These are phyloP conservation scores for Phalaenopsis hybrid DNA, from an alignment of 116 monocot genomes.

Conservation along the genomic window DNA sequence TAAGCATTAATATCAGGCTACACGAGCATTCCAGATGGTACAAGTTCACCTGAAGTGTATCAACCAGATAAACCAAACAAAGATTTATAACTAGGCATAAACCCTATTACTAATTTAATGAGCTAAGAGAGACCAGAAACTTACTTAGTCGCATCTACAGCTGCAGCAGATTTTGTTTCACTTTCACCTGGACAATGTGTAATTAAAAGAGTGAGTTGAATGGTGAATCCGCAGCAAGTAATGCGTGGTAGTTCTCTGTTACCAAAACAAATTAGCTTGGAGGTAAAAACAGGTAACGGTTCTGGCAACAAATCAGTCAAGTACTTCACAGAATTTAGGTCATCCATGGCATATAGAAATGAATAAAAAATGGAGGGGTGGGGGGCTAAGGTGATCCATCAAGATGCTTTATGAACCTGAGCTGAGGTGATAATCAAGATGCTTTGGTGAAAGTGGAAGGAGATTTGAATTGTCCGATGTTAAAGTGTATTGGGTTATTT, in stretches of 20 bases:
- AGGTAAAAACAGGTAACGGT: background rate
- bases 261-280: background rate
- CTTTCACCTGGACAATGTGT: slow-evolving; percentile 33
- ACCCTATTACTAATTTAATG: background rate
- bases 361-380: background rate
- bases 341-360: background rate
- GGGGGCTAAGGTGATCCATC: background rate
- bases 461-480: background rate
- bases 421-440: background rate
- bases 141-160: slow-evolving; percentile 83
- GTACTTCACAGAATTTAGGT: background rate
- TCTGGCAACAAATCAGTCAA: background rate
- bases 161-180: slow-evolving; percentile 30
- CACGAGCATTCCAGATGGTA: background rate
- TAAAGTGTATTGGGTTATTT: background rate
- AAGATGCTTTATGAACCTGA: background rate
- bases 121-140: slow-evolving; percentile 9
- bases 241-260: background rate
- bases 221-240: background rate
- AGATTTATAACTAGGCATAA: background rate
- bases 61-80: slow-evolving; percentile 1
- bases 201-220: background rate
- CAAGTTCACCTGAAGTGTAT: background rate
- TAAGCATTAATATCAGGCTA: background rate
- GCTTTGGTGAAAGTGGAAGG: background rate